phyloP scores from a whole-genome alignment of 1,139 yeast species.

The Lodderomyces jiufengensis region DNA sequence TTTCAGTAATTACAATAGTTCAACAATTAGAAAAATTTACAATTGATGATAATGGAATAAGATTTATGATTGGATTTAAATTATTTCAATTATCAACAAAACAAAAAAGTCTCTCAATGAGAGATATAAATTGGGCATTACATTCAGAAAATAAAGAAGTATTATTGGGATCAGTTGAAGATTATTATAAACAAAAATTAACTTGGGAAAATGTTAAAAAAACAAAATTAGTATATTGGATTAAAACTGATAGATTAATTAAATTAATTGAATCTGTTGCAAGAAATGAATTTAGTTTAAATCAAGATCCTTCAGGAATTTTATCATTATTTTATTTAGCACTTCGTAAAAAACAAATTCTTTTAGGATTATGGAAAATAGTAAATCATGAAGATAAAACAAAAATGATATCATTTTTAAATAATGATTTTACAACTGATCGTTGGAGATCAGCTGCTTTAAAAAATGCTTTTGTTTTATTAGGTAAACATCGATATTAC shows the following conservation, averaged over 20 bases:
- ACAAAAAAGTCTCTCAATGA: conserved; percentile 53
- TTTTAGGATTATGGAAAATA: conserved; percentile 82
- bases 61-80: conserved; percentile 71
- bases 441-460: conserved; percentile 87
- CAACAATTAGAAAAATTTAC: conserved; percentile 48
- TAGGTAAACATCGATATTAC: conserved; percentile 80
- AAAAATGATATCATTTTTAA: conserved; percentile 73
- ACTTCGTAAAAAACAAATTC: conserved; percentile 67
- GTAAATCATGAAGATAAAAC: conserved; percentile 75
- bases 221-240: conserved; percentile 74
- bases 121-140: conserved; percentile 86
- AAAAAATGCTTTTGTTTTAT: conserved; percentile 86
- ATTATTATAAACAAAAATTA: conserved; percentile 38
- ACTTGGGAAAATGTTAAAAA: conserved; percentile 62
- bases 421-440: conserved; percentile 66
- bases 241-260: conserved; percentile 45
- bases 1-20: conserved; percentile 64
- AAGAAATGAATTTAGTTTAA: conserved; percentile 57
- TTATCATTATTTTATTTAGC: conserved; percentile 79
- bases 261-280: conserved; percentile 66
- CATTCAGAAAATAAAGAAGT: conserved; percentile 78
- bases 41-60: conserved; percentile 68
- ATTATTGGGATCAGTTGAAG: conserved; percentile 53
- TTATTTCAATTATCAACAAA: conserved; percentile 52
- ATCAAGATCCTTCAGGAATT: conserved; percentile 66